A percentile compares a stretch with the other conserved stretches of the same genome.
Conservation (phyloP, 1,284 basidiomycete genomes). For the Thelephora terrestris region DNA sequence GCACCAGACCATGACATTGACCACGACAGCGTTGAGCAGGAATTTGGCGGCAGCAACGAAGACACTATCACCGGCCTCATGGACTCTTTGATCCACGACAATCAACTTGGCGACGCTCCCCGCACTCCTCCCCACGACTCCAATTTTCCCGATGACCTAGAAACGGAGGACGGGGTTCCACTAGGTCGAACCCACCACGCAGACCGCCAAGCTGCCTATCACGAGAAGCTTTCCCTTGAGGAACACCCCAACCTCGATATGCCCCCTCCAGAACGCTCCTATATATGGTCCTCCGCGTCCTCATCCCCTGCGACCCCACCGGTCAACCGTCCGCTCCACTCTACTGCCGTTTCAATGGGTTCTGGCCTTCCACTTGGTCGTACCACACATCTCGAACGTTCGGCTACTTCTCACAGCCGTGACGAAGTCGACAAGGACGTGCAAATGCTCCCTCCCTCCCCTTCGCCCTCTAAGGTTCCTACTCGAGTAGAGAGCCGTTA, state of each 20-base stretch:
- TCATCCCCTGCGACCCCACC: constrained; percentile 9
- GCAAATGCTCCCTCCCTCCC: constrained; percentile 46
- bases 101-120: constrained; percentile 11
- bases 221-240: constrained; percentile 8
- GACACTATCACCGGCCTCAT: constrained; percentile 51
- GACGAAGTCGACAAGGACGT: constrained; percentile 34
- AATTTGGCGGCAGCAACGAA: neutral
- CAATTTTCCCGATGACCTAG: constrained; percentile 27
- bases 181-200: constrained; percentile 62
- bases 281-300: constrained; percentile 1
- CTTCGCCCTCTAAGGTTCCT: constrained; percentile 40
- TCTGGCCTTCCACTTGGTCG: constrained; percentile 27
- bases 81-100: constrained; percentile 43
- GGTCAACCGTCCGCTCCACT: neutral
- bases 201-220: constrained; percentile 25
- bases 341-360: constrained; percentile 9
- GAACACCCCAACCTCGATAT: constrained; percentile 3
- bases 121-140: constrained; percentile 17
- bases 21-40: constrained; percentile 9
- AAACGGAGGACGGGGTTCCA: constrained; percentile 56
- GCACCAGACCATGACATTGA: constrained; percentile 10
- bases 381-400: constrained; percentile 38
- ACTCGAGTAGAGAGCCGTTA: neutral
- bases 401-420: constrained; percentile 28
- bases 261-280: neutral